A percentile compares a stretch with the other conserved stretches of the same genome.
Conservation (phyloP, 1,139 yeast genomes). For the Candida glucosophila region DNA sequence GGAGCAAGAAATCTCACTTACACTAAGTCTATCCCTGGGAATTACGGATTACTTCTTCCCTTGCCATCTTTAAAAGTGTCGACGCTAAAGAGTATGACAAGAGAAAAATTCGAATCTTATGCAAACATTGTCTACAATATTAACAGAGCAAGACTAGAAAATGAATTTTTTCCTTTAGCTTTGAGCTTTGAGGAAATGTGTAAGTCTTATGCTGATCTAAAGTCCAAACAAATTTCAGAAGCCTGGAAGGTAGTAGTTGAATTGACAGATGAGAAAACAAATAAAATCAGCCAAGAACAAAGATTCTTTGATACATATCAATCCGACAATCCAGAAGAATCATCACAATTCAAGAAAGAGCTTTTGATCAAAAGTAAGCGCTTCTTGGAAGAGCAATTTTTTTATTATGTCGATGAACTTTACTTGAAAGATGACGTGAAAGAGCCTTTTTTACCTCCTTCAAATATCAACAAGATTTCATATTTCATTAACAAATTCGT, state of each 20-base stretch:
- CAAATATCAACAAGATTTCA: conserved; percentile 60
- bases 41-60: conserved; percentile 29
- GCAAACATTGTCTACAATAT: conserved; percentile 65
- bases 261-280: conserved; percentile 27
- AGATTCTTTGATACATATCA: conserved; percentile 32
- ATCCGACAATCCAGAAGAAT: conserved; percentile 8
- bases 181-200: conserved; percentile 46
- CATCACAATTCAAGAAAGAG: conserved; percentile 31
- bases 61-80: conserved; percentile 12
- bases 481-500: conserved; percentile 54
- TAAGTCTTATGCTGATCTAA: conserved; percentile 42
- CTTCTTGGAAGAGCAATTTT: conserved; percentile 71
- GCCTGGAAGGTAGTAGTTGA: conserved; percentile 52
- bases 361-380: conserved; percentile 50
- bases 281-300: conserved; percentile 36
- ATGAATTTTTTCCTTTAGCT: conserved; percentile 41
- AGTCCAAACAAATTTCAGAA: conserved; percentile 56
- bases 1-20: conserved; percentile 19
- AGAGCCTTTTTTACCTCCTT: conserved; percentile 45
- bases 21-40: conserved; percentile 30
- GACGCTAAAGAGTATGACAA: conserved; percentile 24
- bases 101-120: conserved; percentile 62
- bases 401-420: conserved; percentile 62
- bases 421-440: conserved; percentile 54
- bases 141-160: conserved; percentile 57